Base-by-base conservation (phyloP, 2,329 filamentous ascomycete genomes). In the Pseudogymnoascus sp. region DNA sequence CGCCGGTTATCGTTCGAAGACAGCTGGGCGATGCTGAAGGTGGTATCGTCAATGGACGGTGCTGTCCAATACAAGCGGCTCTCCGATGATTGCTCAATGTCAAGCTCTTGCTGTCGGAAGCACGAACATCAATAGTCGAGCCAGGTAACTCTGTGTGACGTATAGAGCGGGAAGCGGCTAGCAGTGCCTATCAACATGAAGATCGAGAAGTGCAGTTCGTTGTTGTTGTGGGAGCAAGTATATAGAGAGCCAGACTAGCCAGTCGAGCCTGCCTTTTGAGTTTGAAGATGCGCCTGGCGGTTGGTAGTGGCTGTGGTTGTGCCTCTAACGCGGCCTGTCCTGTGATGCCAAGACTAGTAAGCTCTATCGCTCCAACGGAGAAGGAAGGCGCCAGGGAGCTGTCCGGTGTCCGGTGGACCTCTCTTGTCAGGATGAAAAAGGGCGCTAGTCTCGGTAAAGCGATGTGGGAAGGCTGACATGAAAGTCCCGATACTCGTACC, bases 1-100 rank as follows among this genome's bases (percentile, higher is more conserved):
- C 75, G 76, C 76, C 66, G 66, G 39, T 66, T 60, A 57, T 63
- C 58, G 57, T 67, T 68, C 69, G 50, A 22, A n/a, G 28, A 60
- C 37, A 47, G 58, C 35, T 60, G 16, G 38, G 8, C 20, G 41
- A 47, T 38, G 37, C 28, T 43, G 37, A 54, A 6, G 12, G 58
- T 50, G 5, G n/a, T 30, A n/a, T 50, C 14, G 25, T 50, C 43
- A 50, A 50, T 50, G 43, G 43, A 50, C 8, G 25, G 28, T 50
- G n/a, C 43, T 50, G 43, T 50, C 43, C 43, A 50, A 50, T 50
- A 50, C 43, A 16, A 50, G 43, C 25, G 25, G 43, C 43, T 50
- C 43, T 50, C n/a, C n/a, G 43, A 50, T 50, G 43, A 30, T 50
- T 50, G 43, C 43, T 50, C 43, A 30, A 30, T 50, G 25, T 50